phyloP scores from a whole-genome alignment of 306 rosid species.

The Abrus precatorius region DNA sequence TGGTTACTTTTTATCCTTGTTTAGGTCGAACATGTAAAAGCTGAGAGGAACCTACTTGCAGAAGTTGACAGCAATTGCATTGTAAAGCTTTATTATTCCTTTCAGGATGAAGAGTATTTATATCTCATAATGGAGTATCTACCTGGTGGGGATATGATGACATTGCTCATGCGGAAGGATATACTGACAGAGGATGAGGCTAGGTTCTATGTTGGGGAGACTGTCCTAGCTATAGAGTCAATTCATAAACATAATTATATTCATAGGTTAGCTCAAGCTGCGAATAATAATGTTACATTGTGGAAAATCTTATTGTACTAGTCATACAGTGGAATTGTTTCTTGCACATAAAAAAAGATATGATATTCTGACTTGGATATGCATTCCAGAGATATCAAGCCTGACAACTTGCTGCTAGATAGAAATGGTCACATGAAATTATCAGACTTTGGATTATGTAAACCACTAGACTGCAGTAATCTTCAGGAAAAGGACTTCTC shows the following conservation, averaged over 20 bases:
- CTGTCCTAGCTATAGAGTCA: slow-evolving; percentile 94
- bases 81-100: slow-evolving; percentile 94
- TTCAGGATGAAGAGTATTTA: slow-evolving; percentile 93
- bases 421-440: slow-evolving; percentile 94
- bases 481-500: slow-evolving; percentile 97
- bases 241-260: slow-evolving; percentile 97
- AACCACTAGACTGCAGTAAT: slow-evolving; percentile 94
- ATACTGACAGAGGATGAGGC: slow-evolving; percentile 95
- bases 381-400: slow-evolving; percentile 92
- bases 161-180: slow-evolving; percentile 97
- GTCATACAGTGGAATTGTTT: slow-evolving; percentile 41
- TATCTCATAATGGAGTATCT: slow-evolving; percentile 99
- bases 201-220: slow-evolving; percentile 95
- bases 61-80: slow-evolving; percentile 99
- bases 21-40: slow-evolving; percentile 99
- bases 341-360: slow-evolving; percentile 33
- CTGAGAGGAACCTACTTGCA: slow-evolving; percentile 98
- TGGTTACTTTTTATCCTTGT: slow-evolving; percentile 42
- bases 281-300: slow-evolving; percentile 13
- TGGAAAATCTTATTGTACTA: slow-evolving; percentile 32
- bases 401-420: slow-evolving; percentile 97
- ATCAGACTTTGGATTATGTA: slow-evolving; percentile 97
- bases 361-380: slow-evolving; percentile 43
- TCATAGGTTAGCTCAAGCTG: slow-evolving; percentile 71
- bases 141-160: slow-evolving; percentile 99